phyloP scores from a whole-genome alignment of 345 rosid species.

The Raphanus sativus region DNA sequence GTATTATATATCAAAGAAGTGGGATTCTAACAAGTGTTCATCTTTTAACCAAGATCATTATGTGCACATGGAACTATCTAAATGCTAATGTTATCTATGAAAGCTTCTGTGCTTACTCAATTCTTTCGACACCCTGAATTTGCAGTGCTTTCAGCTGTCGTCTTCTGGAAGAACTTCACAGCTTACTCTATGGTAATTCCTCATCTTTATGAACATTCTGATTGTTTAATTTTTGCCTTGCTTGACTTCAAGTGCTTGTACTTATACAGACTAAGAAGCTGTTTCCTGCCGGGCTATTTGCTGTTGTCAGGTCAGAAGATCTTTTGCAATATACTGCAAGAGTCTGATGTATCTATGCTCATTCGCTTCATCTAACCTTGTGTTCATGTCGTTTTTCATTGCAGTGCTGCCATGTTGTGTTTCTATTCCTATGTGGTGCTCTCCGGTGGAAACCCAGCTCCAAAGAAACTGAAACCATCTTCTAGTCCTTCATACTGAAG shows the following conservation, averaged over 20 bases:
- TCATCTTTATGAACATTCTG: conserved; percentile 6
- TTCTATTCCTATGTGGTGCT: conserved; percentile 73
- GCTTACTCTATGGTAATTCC: conserved; percentile 58
- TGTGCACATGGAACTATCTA: not conserved
- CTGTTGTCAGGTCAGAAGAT: conserved; percentile 55
- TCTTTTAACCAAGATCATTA: conserved; percentile 8
- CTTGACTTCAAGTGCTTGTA: conserved; percentile 28
- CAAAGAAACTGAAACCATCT: conserved; percentile 69
- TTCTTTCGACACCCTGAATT: not conserved
- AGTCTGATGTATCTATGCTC: conserved; percentile 6
- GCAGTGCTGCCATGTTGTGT: conserved; percentile 84
- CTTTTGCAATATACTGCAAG: not conserved
- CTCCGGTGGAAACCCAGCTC: conserved; percentile 97
- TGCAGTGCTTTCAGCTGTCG: conserved; percentile 76
- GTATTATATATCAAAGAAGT: not conserved
- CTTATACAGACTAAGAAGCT: conserved; percentile 75
- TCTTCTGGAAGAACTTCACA: conserved; percentile 71
- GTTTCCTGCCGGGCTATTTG: conserved; percentile 61
- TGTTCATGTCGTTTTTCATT: not conserved
- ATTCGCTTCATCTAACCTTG: conserved; percentile 1
- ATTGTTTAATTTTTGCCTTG: not conserved
- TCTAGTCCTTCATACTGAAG: conserved; percentile 40
- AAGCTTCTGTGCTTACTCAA: conserved; percentile 6
- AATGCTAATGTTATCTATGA: too few relatives aligned
- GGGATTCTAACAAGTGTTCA: conserved; percentile 1